Conservation (phyloP, 106 monocot genomes). For the Dactylorhiza incarnata region DNA sequence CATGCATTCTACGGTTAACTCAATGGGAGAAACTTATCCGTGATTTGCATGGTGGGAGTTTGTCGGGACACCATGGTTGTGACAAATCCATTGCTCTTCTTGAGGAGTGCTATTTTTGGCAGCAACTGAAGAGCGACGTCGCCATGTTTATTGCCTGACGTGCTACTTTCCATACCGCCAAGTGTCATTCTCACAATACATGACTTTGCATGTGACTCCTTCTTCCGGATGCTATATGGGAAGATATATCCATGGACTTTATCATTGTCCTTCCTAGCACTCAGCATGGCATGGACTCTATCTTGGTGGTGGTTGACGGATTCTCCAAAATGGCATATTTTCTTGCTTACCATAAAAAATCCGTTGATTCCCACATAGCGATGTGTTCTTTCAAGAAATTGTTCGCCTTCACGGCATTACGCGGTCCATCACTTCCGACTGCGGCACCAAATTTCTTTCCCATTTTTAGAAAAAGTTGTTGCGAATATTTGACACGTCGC, state of each 20-base stretch:
- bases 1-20: background rate
- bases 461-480: no score
- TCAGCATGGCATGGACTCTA: no score
- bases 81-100: conserved; percentile 3
- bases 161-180: background rate
- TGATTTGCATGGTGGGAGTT: background rate
- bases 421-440: no score
- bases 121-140: background rate
- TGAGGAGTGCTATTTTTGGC: background rate
- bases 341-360: no score
- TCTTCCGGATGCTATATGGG: background rate
- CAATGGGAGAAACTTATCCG: background rate
- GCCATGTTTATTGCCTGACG: background rate
- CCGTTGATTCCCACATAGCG: no score
- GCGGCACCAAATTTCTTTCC: no score
- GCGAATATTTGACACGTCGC: no score
- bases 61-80: background rate
- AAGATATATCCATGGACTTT: background rate
- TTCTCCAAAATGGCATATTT: no score
- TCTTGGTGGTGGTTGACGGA: no score
- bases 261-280: no score
- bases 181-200: background rate
- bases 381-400: no score
- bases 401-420: no score
- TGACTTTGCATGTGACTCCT: background rate